These are phyloP conservation scores for Penicillium sp. DNA, from an alignment of 2,329 filamentous ascomycete genomes.

Conservation along the genomic window DNA sequence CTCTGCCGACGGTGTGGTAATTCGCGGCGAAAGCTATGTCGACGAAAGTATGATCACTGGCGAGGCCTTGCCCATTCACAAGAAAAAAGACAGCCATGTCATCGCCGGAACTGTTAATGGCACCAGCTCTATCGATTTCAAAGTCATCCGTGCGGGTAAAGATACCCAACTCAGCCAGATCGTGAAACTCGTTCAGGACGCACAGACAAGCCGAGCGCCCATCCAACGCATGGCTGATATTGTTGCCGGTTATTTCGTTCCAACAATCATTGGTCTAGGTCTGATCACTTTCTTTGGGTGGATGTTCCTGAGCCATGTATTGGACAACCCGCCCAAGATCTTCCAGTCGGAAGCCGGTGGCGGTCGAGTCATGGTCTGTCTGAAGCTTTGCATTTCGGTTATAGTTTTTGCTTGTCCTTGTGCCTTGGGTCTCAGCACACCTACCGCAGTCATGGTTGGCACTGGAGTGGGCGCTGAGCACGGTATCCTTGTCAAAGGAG, in stretches of 20 bases:
- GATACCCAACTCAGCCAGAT: constrained; percentile 98
- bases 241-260: constrained; percentile 92
- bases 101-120: constrained; percentile 97
- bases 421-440: constrained; percentile 91
- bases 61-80: constrained; percentile 93
- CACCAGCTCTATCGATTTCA: constrained; percentile 86
- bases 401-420: constrained; percentile 98
- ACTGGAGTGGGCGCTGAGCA: constrained; percentile 96
- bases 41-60: constrained; percentile 99
- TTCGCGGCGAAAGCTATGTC: constrained; percentile 87
- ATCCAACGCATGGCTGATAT: constrained; percentile 92
- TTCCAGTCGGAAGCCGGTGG: constrained; percentile 81
- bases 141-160: constrained; percentile 86
- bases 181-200: constrained; percentile 96
- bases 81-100: constrained; percentile 75
- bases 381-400: constrained; percentile 97
- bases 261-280: constrained; percentile 82
- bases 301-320: constrained; percentile 91
- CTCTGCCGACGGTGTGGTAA: constrained; percentile 85
- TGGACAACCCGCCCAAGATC: constrained; percentile 83
- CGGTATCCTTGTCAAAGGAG: constrained; percentile 97
- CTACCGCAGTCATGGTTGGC: constrained; percentile 97
- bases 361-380: constrained; percentile 92
- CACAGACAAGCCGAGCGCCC: constrained; percentile 89
- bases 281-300: constrained; percentile 83